A percentile compares a stretch with the other conserved stretches of the same genome.
Evolutionary conservation across 495 filamentous ascomycete species (phyloP).

Genomic region (Apiosordaria backusii): DNA sequence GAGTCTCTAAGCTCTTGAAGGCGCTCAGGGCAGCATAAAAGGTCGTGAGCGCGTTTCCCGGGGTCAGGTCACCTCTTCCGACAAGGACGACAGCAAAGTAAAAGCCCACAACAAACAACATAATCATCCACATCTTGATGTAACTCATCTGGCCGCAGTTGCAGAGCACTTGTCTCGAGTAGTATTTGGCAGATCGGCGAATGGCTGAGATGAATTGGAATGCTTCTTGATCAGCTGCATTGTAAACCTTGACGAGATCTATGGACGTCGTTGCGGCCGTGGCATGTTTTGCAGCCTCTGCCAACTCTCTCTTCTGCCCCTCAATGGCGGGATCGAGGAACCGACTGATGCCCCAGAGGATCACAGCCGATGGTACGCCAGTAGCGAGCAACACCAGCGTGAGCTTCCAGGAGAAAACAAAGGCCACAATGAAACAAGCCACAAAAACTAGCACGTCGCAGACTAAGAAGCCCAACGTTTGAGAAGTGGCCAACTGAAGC

Average conservation of each 20-base stretch:
- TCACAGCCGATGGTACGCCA: conserved; percentile 61
- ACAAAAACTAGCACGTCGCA: conserved; percentile 59
- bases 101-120: conserved; percentile 87
- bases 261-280: conserved; percentile 68
- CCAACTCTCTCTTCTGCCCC: conserved; percentile 64
- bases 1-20: conserved; percentile 65
- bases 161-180: conserved; percentile 61
- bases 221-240: conserved; percentile 68
- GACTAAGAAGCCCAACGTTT: conserved; percentile 67
- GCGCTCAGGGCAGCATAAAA: conserved; percentile 80
- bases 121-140: conserved; percentile 67
- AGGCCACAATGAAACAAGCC: conserved; percentile 63
- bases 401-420: conserved; percentile 79
- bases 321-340: conserved; percentile 63
- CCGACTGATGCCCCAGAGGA: conserved; percentile 57
- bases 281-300: conserved; percentile 66
- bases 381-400: conserved; percentile 77
- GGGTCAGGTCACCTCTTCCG: conserved; percentile 40
- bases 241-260: conserved; percentile 84
- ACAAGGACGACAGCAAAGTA: conserved; percentile 79
- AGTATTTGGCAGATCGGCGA: conserved; percentile 57
- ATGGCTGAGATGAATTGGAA: conserved; percentile 60
- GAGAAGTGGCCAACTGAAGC: conserved; percentile 73
- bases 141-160: conserved; percentile 69
- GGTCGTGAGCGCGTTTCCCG: conserved; percentile 74